phyloP scores from a whole-genome alignment of 2,329 filamentous ascomycete genomes.

The Fusarium buxicola region DNA sequence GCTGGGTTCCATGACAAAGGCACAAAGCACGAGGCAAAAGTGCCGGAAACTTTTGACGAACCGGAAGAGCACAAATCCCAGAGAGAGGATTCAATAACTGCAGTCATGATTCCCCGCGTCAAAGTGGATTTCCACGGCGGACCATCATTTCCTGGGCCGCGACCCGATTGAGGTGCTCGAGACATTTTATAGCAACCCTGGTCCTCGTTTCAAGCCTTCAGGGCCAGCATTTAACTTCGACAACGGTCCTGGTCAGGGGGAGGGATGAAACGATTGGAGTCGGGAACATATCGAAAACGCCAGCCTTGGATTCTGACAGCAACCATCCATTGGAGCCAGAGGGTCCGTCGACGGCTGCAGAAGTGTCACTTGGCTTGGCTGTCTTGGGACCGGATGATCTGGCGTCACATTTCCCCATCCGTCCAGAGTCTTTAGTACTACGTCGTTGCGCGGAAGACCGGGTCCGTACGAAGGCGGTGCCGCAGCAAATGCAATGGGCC shows the following conservation, averaged over 20 bases:
- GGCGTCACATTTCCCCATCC: not conserved
- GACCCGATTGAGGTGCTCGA: conserved; percentile 31
- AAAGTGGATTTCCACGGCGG: conserved; percentile 33
- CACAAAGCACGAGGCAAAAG: too few species aligned
- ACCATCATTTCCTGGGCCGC: conserved; percentile 19
- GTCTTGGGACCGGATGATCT: conserved; percentile 17
- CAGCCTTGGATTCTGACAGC: conserved; percentile 22
- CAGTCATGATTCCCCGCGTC: conserved; percentile 36
- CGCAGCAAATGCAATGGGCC: conserved; percentile 24
- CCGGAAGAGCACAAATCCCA: conserved; percentile 13
- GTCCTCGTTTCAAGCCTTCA: conserved; percentile 25
- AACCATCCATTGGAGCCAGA: conserved; percentile 6
- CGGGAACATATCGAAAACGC: conserved; percentile 22
- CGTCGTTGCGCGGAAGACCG: conserved; percentile 2
- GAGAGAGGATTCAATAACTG: conserved; percentile 16
- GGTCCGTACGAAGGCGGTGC: not conserved
- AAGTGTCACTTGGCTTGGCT: conserved; percentile 4
- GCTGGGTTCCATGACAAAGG: too few species aligned
- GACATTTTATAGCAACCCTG: conserved; percentile 26
- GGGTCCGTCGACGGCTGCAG: not conserved
- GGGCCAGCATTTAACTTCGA: not conserved
- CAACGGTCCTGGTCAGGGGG: conserved; percentile 29
- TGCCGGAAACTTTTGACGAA: conserved; percentile 15
- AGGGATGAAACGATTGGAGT: conserved; percentile 40
- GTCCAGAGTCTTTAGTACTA: too few species aligned